A percentile compares a stretch with the other conserved stretches of the same genome.
Evolutionary conservation across 2,329 filamentous ascomycete species (phyloP).

Genomic region (Xylariaceae sp.): DNA sequence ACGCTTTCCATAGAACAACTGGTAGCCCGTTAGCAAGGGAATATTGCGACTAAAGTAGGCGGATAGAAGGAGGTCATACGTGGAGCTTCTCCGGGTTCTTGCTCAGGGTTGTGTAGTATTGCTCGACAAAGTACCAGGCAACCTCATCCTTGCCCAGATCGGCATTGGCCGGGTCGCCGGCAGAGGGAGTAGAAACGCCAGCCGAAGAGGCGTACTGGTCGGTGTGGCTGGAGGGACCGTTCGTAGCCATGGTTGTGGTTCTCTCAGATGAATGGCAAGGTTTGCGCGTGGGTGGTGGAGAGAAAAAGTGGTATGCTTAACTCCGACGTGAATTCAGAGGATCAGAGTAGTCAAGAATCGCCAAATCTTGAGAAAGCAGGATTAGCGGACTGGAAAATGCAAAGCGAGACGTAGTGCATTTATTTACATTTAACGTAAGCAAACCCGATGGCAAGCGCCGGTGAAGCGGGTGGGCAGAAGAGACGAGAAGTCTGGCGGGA

Average conservation of each 20-base stretch:
- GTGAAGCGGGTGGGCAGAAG: no score
- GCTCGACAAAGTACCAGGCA: slow-evolving; percentile 98
- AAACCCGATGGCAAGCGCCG: no score
- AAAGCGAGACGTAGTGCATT: no score
- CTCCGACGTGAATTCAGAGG: slow-evolving; percentile 7
- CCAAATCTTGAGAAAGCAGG: no score
- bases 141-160: slow-evolving; percentile 82
- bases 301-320: slow-evolving; percentile 1
- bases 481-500: no score
- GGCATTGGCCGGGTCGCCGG: slow-evolving; percentile 28
- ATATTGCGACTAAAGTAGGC: neutral
- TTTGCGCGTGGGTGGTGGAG: slow-evolving; percentile 7
- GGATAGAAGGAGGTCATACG: slow-evolving; percentile 40
- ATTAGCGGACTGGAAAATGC: no score
- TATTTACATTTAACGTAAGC: no score
- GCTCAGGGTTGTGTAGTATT: slow-evolving; percentile 98
- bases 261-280: slow-evolving; percentile 7
- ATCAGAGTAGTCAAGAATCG: neutral
- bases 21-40: slow-evolving; percentile 6
- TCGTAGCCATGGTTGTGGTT: slow-evolving; percentile 49
- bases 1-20: slow-evolving; percentile 93
- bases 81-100: slow-evolving; percentile 91
- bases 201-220: slow-evolving; percentile 37
- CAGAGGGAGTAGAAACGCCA: slow-evolving; percentile 30
- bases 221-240: slow-evolving; percentile 48